Conservation (phyloP, 2,329 filamentous ascomycete species). For the Sporothrix brunneoviolacea region DNA sequence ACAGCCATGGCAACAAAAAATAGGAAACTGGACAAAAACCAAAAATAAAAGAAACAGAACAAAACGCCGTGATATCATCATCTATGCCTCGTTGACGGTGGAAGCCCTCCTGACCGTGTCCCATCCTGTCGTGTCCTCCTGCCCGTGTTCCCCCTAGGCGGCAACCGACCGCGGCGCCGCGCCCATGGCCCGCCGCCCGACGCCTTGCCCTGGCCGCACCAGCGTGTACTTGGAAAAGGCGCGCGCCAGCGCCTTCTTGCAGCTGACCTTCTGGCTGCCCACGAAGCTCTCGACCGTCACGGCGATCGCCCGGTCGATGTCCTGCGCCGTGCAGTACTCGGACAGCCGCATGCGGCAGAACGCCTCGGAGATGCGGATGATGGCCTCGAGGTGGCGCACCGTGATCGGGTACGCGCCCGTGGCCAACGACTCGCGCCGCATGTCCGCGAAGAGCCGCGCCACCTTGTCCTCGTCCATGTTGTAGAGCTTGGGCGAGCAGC, state of each 20-base stretch:
- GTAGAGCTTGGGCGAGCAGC: conserved; percentile 85
- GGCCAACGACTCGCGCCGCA: conserved; percentile 85
- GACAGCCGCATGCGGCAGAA: conserved; percentile 98
- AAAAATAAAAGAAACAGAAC: background rate
- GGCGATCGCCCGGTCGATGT: conserved; percentile 95
- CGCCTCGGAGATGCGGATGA: conserved; percentile 88
- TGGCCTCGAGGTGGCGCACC: conserved; percentile 94
- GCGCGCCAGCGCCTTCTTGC: conserved; percentile 89
- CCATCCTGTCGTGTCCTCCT: background rate
- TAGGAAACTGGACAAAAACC: no score
- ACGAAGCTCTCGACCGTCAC: conserved; percentile 96
- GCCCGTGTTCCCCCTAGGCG: background rate
- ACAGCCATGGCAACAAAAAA: background rate
- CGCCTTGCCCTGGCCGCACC: conserved; percentile 38
- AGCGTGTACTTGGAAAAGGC: conserved; percentile 93
- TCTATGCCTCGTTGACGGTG: background rate
- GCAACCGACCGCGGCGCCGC: no score
- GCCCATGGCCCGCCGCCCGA: conserved; percentile 19
- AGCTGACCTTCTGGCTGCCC: conserved; percentile 91
- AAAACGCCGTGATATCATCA: background rate
- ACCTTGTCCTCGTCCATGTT: conserved; percentile 98
- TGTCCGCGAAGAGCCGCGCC: conserved; percentile 87
- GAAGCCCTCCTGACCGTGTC: background rate
- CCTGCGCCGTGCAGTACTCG: conserved; percentile 81
- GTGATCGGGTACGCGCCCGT: conserved; percentile 98